A percentile compares a stretch with the other conserved stretches of the same genome.
Conservation (phyloP, 805 yeast species). For the Wickerhamiella australiensis region DNA sequence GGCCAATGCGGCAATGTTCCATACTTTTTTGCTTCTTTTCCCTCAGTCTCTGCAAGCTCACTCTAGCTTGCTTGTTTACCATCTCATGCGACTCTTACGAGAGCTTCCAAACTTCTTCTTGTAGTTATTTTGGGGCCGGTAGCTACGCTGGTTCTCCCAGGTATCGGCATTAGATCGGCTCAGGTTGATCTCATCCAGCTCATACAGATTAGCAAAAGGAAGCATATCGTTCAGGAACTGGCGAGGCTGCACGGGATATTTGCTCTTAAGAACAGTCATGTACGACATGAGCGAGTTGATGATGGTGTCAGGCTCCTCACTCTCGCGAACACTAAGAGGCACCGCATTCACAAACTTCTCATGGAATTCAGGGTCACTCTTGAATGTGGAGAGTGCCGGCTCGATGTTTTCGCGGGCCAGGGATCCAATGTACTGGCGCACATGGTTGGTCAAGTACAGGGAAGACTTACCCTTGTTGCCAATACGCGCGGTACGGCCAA, state of each 20-base stretch:
- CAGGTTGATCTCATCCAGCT: slow-evolving; percentile 19
- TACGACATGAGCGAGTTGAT: slow-evolving; percentile 22
- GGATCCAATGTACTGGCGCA: slow-evolving; percentile 40
- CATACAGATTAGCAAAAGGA: slow-evolving; percentile 22
- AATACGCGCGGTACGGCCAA: slow-evolving; percentile 94
- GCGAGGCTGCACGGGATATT: slow-evolving; percentile 16
- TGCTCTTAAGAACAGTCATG: slow-evolving; percentile 20
- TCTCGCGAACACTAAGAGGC: slow-evolving; percentile 15
- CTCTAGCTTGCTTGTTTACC: slow-evolving; percentile 14
- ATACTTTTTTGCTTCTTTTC: too few species aligned
- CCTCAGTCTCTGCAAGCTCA: not conserved
- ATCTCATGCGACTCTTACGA: slow-evolving; percentile 23
- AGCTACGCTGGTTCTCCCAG: slow-evolving; percentile 16
- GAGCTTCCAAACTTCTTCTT: slow-evolving; percentile 19
- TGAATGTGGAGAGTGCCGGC: slow-evolving; percentile 27
- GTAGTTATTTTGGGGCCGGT: not conserved
- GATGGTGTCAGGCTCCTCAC: slow-evolving; percentile 21
- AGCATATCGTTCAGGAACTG: slow-evolving; percentile 22
- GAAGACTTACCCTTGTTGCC: slow-evolving; percentile 67
- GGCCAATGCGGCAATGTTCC: too few species aligned
- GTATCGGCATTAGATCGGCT: slow-evolving; percentile 14
- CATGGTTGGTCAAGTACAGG: slow-evolving; percentile 45
- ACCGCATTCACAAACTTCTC: slow-evolving; percentile 14
- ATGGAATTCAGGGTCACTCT: slow-evolving; percentile 18
- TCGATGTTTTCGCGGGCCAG: slow-evolving; percentile 37